Percentiles rank a stretch among this genome's conserved stretches.
These are phyloP conservation scores for Lasiodiplodia citricola DNA, from an alignment of 2,329 filamentous ascomycete species.

Conservation along the genomic window DNA sequence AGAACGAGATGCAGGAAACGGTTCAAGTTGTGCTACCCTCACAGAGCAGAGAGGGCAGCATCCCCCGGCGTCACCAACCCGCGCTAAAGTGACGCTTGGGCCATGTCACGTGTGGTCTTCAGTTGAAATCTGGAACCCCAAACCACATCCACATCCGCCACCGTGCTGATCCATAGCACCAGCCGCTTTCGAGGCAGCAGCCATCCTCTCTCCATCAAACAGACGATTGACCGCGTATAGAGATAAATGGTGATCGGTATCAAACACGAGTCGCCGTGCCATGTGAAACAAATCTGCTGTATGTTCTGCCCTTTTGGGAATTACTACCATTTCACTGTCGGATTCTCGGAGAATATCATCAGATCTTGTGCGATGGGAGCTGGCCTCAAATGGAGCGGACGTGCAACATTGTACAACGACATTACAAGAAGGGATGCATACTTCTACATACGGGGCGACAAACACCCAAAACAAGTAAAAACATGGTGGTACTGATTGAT, in stretches of 20 bases:
- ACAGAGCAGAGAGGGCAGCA: slow-evolving; percentile 19
- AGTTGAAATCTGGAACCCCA: background rate
- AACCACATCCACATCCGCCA: background rate
- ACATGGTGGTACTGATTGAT: slow-evolving; percentile 14
- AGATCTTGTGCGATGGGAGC: background rate
- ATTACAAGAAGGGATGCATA: background rate
- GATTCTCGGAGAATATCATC: slow-evolving; percentile 13
- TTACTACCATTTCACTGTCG: background rate
- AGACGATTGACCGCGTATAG: background rate
- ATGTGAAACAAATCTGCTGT: slow-evolving; percentile 13
- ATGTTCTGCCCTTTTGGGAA: slow-evolving; percentile 16
- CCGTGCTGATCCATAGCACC: background rate
- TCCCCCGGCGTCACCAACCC: slow-evolving; percentile 19
- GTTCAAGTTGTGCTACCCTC: slow-evolving; percentile 23
- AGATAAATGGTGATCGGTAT: background rate
- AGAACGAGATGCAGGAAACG: slow-evolving; percentile 20
- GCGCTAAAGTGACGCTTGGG: slow-evolving; percentile 8
- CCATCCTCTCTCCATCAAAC: background rate
- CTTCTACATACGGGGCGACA: background rate
- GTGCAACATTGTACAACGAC: slow-evolving; percentile 10
- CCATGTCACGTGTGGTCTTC: slow-evolving; percentile 5
- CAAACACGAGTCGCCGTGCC: background rate
- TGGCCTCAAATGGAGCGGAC: background rate
- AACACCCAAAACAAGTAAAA: background rate
- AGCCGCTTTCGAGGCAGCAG: background rate